phyloP scores from a whole-genome alignment of 225 moss, liverwort and hornwort species.

The Pseudisothecium myosuroides region DNA sequence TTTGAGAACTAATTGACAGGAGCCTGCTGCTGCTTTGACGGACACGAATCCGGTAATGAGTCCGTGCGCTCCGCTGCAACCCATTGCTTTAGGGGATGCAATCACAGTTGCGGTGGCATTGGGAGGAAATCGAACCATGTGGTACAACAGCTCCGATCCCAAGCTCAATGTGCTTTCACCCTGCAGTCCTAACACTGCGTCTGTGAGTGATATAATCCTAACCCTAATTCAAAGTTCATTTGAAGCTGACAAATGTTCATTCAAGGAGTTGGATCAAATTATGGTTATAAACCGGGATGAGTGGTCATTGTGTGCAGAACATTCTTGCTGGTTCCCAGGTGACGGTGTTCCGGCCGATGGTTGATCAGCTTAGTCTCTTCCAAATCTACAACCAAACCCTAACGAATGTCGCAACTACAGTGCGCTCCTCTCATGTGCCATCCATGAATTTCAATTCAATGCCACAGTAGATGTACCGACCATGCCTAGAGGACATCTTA shows the following conservation, averaged over 20 bases:
- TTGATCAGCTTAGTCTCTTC: conserved; percentile 8
- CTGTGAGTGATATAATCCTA: background rate
- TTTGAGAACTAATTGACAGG: background rate
- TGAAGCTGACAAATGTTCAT: background rate
- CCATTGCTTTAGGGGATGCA: conserved; percentile 20
- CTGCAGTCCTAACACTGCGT: conserved; percentile 7
- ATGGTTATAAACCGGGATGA: background rate
- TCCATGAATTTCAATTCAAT: background rate
- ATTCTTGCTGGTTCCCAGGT: background rate
- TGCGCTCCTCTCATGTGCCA: background rate
- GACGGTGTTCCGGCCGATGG: conserved; percentile 16
- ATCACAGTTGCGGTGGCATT: conserved; percentile 30
- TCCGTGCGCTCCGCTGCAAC: conserved; percentile 21
- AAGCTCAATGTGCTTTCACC: conserved; percentile 14
- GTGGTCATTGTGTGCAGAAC: background rate
- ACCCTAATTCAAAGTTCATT: background rate
- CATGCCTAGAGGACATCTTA: background rate
- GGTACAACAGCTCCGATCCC: conserved; percentile 14
- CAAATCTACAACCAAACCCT: conserved; percentile 8
- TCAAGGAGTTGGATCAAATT: background rate
- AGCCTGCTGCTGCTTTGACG: background rate
- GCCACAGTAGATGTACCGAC: background rate
- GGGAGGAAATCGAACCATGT: conserved; percentile 19
- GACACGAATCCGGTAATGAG: conserved; percentile 18
- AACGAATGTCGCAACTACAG: background rate